phyloP scores from a whole-genome alignment of 352 stramenopile species.

The Phytophthora tubulina region DNA sequence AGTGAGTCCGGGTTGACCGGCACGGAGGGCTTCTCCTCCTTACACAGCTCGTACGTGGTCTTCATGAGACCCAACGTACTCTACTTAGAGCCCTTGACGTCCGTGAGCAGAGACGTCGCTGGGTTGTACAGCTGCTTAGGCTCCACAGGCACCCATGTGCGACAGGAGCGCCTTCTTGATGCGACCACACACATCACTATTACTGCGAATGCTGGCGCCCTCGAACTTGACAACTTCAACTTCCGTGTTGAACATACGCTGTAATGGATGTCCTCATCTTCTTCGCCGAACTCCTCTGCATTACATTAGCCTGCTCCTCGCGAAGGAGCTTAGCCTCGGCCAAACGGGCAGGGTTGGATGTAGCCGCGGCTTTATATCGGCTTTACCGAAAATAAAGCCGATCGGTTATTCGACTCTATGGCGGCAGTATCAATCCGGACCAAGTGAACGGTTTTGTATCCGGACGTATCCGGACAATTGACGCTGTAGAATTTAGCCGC shows the following conservation, averaged over 20 bases:
- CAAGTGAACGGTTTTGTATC: no score
- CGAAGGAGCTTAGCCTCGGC: slow-evolving; percentile 82
- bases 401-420: no score
- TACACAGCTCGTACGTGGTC: slow-evolving; percentile 95
- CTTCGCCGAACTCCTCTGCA: slow-evolving; percentile 95
- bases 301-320: slow-evolving; percentile 91
- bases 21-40: slow-evolving; percentile 95
- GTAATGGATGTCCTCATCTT: slow-evolving; percentile 97
- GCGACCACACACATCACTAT: slow-evolving; percentile 97
- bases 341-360: no score
- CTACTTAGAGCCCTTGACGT: slow-evolving; percentile 64
- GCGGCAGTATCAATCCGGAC: no score
- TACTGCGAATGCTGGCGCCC: slow-evolving; percentile 97
- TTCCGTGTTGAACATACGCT: slow-evolving; percentile 96
- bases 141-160: slow-evolving; percentile 99
- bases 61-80: slow-evolving; percentile 90
- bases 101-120: slow-evolving; percentile 88
- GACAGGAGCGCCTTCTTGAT: slow-evolving; percentile 98
- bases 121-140: slow-evolving; percentile 99
- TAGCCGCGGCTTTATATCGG: no score
- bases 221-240: slow-evolving; percentile 98
- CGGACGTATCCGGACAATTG: no score
- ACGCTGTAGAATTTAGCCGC: no score
- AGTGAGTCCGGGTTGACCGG: slow-evolving; percentile 98
- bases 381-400: no score